These are phyloP conservation scores for Pelargonium cotyledonis DNA, from an alignment of 441 rosid species.

Conservation along the genomic window DNA sequence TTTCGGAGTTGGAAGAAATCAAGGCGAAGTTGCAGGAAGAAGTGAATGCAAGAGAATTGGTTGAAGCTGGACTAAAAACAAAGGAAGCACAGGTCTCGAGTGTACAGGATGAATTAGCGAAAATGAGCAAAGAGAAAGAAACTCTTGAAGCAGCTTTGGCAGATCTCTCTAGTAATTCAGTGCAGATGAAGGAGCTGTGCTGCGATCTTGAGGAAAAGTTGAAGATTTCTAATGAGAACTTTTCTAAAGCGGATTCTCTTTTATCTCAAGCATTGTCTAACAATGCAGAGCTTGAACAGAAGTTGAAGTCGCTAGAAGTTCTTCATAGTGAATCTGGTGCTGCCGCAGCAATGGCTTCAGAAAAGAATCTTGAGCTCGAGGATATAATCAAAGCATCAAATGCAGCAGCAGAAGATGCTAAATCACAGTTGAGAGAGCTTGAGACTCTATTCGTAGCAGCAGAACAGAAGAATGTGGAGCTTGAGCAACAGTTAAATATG, in stretches of 20 bases:
- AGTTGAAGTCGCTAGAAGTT: constrained; percentile 63
- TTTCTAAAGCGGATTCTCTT: constrained; percentile 53
- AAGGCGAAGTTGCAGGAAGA: constrained; percentile 53
- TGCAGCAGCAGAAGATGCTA: constrained; percentile 60
- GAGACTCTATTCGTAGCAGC: constrained; percentile 51
- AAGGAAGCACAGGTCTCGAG: constrained; percentile 31
- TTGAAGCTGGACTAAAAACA: constrained; percentile 34
- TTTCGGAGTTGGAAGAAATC: constrained; percentile 43
- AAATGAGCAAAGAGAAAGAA: constrained; percentile 45
- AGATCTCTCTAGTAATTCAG: constrained; percentile 42
- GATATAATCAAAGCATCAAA: constrained; percentile 46
- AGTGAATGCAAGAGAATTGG: constrained; percentile 35
- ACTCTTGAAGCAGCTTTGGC: constrained; percentile 45
- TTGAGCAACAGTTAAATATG: constrained; percentile 62
- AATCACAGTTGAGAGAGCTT: constrained; percentile 56
- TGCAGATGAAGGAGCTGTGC: constrained; percentile 39
- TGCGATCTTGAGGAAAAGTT: constrained; percentile 57
- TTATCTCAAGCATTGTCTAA: constrained; percentile 64
- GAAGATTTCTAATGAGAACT: constrained; percentile 62
- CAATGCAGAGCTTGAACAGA: constrained; percentile 66
- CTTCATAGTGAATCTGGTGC: constrained; percentile 50
- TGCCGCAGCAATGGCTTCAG: constrained; percentile 58
- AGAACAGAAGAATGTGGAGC: constrained; percentile 67
- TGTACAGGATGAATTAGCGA: constrained; percentile 33
- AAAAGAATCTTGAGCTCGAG: constrained; percentile 70